Base-by-base conservation (phyloP, 148 eudicot species). In the Hydrangea macrophylla region DNA sequence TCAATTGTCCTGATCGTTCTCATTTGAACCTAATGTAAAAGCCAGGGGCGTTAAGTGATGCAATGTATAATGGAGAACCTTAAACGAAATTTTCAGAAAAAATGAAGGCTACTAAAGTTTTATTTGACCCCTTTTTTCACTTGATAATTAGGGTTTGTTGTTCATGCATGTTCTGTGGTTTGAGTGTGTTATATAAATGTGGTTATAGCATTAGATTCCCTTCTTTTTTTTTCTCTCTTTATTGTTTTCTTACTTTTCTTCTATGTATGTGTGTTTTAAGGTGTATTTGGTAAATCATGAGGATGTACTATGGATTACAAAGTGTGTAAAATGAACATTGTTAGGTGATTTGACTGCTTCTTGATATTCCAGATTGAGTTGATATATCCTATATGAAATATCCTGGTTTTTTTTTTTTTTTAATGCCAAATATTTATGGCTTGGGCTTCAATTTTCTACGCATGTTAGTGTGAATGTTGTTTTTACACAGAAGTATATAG, bases 151-250 rank as follows among this genome's bases (percentile, higher is more conserved):
- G 37, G 61, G 64, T 72, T 30, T 65, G 64, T 26, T 22, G 30
- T 58, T 31, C 7, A 3, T 39, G 36, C 27, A 36, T 55, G 45
- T 18, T 7, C 44, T 31, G 26, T 59, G 42, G 40, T 57, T 30
- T 45, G 71, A 56, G 51, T 54, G 67, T 61, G 75, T 68, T 55
- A 70, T 70, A 70, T 70, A 23, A 59, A 45, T 57, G 44, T 58
- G 60, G 23, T 44, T 24, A 35, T 56, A 50, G 55, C 50, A 58
- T 66, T 44, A 61, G 61, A 7, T 36, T 36, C 24, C 17, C 9
- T 24, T 33, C 51, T 51, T 42, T 2, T 7, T 55, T 3, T 36
- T n/a, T n/a, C n/a, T n/a, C n/a, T n/a, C n/a, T n/a, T n/a, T n/a
- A n/a, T n/a, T 18, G 53, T 60, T 39, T 2, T 33, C 24, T 62